Base-by-base conservation (phyloP, 768 basidiomycete genomes). In the Russula olivacea region DNA sequence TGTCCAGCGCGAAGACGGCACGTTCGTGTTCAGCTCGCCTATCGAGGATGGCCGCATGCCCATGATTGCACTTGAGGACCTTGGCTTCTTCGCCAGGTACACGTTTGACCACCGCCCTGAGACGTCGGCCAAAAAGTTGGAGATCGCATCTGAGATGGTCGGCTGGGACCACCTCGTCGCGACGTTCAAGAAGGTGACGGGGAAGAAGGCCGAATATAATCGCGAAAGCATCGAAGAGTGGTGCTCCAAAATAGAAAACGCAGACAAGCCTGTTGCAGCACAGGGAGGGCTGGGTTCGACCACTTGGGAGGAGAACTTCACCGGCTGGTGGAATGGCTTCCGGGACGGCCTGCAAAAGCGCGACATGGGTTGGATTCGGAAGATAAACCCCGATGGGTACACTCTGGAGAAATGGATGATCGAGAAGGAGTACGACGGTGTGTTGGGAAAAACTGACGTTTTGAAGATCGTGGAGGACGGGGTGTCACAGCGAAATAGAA, bases 331-430 rank as follows among this genome's bases (percentile, higher is more conserved):
- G 78, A 71, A 72, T 14, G 58, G 75, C 55, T 81, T 73, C 72
- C 68, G 77, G 34, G 80, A 82, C 56, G 75, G 76, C 64, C 67
- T 80, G 38, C 68, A 81, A 45, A 73, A 70, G 65, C 71, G 76
- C 66, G 76, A 82, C 61, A 75, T 78, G 74, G 74, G 76, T 7
- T 80, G 79, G 78, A 72, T 80, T 28, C 68, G 74, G 54, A 71
- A 68, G 43, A 34, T 48, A 14, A 59, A 63, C 32, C 62, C 62
- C 38, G 52, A 54, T 19, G 62, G 62, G 32, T 54, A 51, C 9
- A 59, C 62, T 12, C 11, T 59, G 4, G 58, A 63, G 58, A 59
- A n/a, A 32, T 59, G 62, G 62, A 63, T 63, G 52, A 23, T 34
- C 32, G 58, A 59, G 59, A 63, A 58, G 8, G 41, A 54, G 2